Conservation (phyloP, 2,329 filamentous ascomycete genomes). For the Coniochaeta sp. region DNA sequence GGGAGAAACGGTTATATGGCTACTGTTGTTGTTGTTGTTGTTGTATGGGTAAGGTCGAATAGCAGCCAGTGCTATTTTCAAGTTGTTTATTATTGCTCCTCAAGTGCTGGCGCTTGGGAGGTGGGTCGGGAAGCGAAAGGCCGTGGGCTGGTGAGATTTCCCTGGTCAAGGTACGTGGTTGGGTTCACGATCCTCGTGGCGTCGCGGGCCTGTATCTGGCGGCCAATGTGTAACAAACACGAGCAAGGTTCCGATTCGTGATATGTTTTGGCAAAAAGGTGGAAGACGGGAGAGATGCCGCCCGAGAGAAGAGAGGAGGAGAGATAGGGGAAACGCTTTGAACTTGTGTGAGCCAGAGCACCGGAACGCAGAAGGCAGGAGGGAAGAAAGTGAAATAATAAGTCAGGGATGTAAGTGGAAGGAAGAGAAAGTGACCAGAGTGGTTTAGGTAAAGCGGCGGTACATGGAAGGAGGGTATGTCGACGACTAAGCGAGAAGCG, state of each 20-base stretch:
- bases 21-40: no score
- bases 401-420: conserved; percentile 3
- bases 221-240: conserved; percentile 1
- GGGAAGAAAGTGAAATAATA: background rate
- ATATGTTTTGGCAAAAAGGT: background rate
- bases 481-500: conserved; percentile 2
- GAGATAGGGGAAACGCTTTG: background rate
- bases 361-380: background rate
- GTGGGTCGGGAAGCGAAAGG: background rate
- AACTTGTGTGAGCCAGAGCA: background rate
- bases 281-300: background rate
- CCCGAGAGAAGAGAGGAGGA: background rate
- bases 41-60: no score
- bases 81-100: conserved; percentile 13
- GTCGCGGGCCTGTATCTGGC: background rate
- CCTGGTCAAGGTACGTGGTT: background rate
- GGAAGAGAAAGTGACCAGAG: background rate
- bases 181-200: conserved; percentile 4
- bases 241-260: background rate
- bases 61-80: conserved; percentile 13
- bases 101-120: conserved; percentile 4
- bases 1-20: conserved; percentile 23
- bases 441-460: background rate
- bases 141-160: background rate
- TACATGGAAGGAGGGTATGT: background rate